Percentiles rank a stretch among this genome's conserved stretches.
Evolutionary conservation across 805 yeast genomes (phyloP).

Genomic region (Komagataella pastoris): DNA sequence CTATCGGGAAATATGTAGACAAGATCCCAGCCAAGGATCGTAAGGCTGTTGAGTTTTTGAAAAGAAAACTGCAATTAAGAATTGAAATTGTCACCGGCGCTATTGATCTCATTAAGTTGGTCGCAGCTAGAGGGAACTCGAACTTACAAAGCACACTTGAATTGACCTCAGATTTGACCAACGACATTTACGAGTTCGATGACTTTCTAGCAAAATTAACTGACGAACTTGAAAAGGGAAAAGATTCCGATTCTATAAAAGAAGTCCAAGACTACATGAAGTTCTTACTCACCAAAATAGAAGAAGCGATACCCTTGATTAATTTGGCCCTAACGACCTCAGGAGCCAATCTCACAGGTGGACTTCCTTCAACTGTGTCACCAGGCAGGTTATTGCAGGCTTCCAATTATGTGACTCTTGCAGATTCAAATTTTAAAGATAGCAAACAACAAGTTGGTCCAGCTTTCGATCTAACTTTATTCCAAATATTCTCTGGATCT

Average conservation of each 20-base stretch:
- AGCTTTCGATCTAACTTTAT: constrained; percentile 38
- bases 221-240: constrained; percentile 11
- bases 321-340: constrained; percentile 54
- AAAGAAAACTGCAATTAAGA: constrained; percentile 36
- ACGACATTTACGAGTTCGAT: constrained; percentile 47
- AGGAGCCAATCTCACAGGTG: constrained; percentile 44
- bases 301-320: constrained; percentile 56
- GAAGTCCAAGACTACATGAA: neutral
- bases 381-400: constrained; percentile 61
- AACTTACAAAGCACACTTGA: constrained; percentile 38
- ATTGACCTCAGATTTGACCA: constrained; percentile 39
- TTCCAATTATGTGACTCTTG: constrained; percentile 26
- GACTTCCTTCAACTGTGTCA: constrained; percentile 38
- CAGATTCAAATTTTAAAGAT: constrained; percentile 17
- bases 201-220: constrained; percentile 27
- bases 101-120: constrained; percentile 48
- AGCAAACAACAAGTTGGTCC: constrained; percentile 39
- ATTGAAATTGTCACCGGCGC: constrained; percentile 51
- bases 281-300: constrained; percentile 30
- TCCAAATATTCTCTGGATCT: constrained; percentile 49
- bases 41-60: constrained; percentile 24
- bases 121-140: constrained; percentile 32
- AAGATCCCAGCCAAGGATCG: constrained; percentile 41
- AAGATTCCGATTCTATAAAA: constrained; percentile 19
- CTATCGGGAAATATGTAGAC: constrained; percentile 42